phyloP scores from a whole-genome alignment of 192 early-diverging fungal species.

The Linnemannia schmuckeri region DNA sequence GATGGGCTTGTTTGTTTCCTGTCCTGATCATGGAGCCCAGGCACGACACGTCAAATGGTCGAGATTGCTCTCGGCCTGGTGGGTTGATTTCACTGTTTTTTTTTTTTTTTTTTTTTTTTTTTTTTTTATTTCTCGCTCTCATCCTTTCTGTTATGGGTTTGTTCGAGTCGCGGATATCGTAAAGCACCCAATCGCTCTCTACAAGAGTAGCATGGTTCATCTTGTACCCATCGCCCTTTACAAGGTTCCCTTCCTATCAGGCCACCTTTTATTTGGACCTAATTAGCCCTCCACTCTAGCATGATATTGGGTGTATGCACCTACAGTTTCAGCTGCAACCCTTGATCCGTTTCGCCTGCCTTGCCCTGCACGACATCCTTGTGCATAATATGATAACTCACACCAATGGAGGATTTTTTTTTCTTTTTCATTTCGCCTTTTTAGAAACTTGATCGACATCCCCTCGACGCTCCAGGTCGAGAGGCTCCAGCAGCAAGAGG shows the following conservation, averaged over 20 bases:
- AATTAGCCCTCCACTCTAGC: neutral
- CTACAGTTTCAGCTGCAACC: slow-evolving; percentile 3
- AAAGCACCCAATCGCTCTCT: slow-evolving; percentile 10
- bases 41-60: neutral
- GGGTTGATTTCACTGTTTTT: neutral
- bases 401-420: neutral
- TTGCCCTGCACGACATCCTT: neutral
- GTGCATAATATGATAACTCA: neutral
- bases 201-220: neutral
- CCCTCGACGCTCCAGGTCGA: slow-evolving; percentile 52
- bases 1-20: neutral
- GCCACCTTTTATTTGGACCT: slow-evolving; percentile 4
- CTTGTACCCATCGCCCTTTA: neutral
- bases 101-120: no score
- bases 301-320: neutral
- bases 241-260: neutral
- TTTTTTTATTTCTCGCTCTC: no score
- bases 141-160: neutral
- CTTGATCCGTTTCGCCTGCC: neutral
- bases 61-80: neutral
- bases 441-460: slow-evolving; percentile 51
- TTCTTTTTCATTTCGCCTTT: neutral
- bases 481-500: slow-evolving; percentile 49
- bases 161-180: neutral
- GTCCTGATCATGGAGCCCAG: neutral